Base-by-base conservation (phyloP, 2,329 filamentous ascomycete genomes). In the Alternaria rosae region DNA sequence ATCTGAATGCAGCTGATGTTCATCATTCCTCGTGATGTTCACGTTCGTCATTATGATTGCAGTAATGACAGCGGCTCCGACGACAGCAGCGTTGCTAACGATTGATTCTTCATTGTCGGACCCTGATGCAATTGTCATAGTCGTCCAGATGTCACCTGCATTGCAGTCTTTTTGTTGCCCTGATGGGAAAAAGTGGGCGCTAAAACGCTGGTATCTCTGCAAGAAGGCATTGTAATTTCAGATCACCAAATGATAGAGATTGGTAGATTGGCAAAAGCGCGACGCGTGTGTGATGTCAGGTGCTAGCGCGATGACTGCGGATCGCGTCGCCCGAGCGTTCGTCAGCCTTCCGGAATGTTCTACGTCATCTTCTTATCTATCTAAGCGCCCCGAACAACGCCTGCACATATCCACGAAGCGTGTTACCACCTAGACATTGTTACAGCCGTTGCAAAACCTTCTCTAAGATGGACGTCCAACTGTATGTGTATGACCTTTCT, bases 401-500 rank as follows among this genome's bases (percentile, higher is more conserved):
- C 61, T 35, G 10, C 15, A 41, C 59, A 41, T 12, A 26, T 55
- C 20, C 48, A 54, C 48, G 4, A 12, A 17, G 23, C 23, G 4
- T 5, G 12, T 20, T 26, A 42, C 5, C 1, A 7, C 11, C 2
- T 3, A 35, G 32, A 7, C 1, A 35, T 7, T 35, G 7, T n/a
- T 11, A 15, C 17, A 21, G 4, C 0, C 7, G 30, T 12, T 1
- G 3, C n/a, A 11, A 35, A 23, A 35, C 13, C 38, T 6, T 32
- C 12, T 32, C 10, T 44, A 66, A 38, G 23, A 85, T 85, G 83
- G 82, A 85, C 32, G 81, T 85, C 26, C 74, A 84, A 62, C 78
- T 85, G 15, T 85, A 84, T 62, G 83, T 85, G 35, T 85, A 85
- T 69, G 83, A 85, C 65, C 78, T 85, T n/a, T 84, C 82, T 9